Evolutionary conservation across 352 stramenopile genomes (phyloP).

Genomic region (Phytophthora melonis): DNA sequence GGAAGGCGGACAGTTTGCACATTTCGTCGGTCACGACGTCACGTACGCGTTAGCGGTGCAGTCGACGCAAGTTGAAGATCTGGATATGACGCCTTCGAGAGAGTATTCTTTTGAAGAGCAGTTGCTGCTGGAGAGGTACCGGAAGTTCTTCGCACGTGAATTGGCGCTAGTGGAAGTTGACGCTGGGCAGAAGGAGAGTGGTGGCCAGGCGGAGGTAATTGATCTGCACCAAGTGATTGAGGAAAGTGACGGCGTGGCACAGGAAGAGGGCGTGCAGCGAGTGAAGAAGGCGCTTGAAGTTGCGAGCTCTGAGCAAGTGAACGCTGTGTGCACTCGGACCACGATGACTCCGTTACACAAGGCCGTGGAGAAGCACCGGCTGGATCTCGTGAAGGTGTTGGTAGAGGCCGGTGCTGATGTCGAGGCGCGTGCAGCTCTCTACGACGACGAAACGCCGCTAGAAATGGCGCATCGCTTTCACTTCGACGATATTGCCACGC

Average conservation of each 20-base stretch:
- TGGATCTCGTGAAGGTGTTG: constrained; percentile 50
- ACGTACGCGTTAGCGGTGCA: constrained; percentile 63
- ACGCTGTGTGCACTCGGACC: constrained; percentile 57
- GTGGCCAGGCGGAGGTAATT: constrained; percentile 11
- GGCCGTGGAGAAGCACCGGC: constrained; percentile 65
- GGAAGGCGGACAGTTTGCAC: constrained; percentile 46
- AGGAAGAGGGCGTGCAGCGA: constrained; percentile 11
- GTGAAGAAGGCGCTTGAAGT: constrained; percentile 29
- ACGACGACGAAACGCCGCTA: too few relatives aligned
- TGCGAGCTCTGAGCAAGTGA: constrained; percentile 35
- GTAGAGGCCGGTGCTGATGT: too few relatives aligned
- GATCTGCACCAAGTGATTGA: constrained; percentile 61
- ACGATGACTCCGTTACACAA: constrained; percentile 77
- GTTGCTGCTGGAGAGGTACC: constrained; percentile 64
- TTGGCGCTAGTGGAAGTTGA: constrained; percentile 43
- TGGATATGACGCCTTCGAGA: constrained; percentile 44
- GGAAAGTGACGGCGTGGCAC: constrained; percentile 27
- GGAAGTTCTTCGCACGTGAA: constrained; percentile 51
- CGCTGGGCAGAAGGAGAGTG: constrained; percentile 12
- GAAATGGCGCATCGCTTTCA: constrained; percentile 67
- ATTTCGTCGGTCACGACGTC: constrained; percentile 73
- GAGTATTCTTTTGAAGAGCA: constrained; percentile 72
- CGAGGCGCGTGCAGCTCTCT: too few relatives aligned
- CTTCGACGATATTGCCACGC: constrained; percentile 51
- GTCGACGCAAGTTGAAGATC: constrained; percentile 46